Base-by-base conservation (phyloP, 1,284 basidiomycete genomes). In the Schizopora paradoxa region DNA sequence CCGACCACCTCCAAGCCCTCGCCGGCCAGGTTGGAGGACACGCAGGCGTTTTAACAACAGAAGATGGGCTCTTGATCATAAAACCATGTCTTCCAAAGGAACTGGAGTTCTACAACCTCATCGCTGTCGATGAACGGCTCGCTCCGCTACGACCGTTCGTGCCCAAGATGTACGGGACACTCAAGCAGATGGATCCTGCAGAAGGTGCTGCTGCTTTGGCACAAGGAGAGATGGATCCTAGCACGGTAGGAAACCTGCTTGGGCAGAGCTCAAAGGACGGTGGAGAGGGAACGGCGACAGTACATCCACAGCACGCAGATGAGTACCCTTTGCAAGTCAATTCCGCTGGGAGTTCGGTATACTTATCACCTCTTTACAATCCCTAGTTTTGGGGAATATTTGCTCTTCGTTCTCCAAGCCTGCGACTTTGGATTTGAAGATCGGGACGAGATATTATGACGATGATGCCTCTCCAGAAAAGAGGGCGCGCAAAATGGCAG, bases 371-470 rank as follows among this genome's bases (percentile, higher is more conserved):
- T 53, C 47, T 57, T 36, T 58, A 75, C 77, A 92, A 67, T 82
- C 75, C 49, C 68, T 96, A 47, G 91, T 96, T 19, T 65, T 98
- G 4, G 86, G 94, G 65, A 97, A 98, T 61, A 68, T 95, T 5
- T 69, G 85, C 1, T 66, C 82, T 54, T 61, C 73, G 0, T 97
- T 92, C 67, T 57, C 64, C 21, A 83, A 81, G 61, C 92, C 94
- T 2, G 91, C 87, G 57, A 80, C 96, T 43, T 70, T 96, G 19
- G 95, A 98, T 61, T 73, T 92, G 63, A 98, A 97, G 64, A 82
- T 98, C 16, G 94, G 94, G 1, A 92, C 86, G 0, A 73, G 87
- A 6, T 73, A 97, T 3, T 87, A 88, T 57, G 86, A 88, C 46
- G 73, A 80, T 22, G 66, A 66, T 16, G 84, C 91, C 2, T 66